phyloP scores from a whole-genome alignment of 805 yeast genomes.

The Zygoascus flipseniorum region DNA sequence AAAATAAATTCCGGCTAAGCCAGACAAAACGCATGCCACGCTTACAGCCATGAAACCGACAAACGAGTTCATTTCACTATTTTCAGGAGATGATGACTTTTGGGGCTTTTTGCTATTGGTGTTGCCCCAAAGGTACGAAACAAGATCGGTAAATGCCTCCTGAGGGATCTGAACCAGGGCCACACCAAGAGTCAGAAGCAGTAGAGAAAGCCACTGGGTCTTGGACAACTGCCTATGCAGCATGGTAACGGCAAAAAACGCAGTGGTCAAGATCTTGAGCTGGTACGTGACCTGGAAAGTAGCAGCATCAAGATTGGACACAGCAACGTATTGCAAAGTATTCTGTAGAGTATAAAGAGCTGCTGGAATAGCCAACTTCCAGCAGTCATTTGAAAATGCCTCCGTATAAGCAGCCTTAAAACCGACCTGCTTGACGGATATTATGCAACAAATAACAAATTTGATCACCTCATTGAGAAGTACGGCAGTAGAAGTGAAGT shows the following conservation, averaged over 20 bases:
- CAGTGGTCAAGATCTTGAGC: conserved; percentile 36
- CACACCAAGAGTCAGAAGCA: conserved; percentile 32
- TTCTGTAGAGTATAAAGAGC: conserved; percentile 34
- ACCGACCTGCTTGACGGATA: conserved; percentile 22
- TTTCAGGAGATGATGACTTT: not conserved
- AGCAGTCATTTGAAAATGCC: conserved; percentile 30
- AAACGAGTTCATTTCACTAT: conserved; percentile 19
- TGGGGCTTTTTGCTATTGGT: not conserved
- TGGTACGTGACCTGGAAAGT: conserved; percentile 38
- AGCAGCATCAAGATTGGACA: conserved; percentile 35
- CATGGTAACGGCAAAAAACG: conserved; percentile 33
- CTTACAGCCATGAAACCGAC: conserved; percentile 31
- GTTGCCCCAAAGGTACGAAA: not conserved
- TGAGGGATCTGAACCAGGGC: conserved; percentile 34
- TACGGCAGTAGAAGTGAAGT: conserved; percentile 35
- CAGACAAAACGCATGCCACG: conserved; percentile 31
- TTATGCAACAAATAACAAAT: conserved; percentile 24
- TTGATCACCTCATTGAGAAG: conserved; percentile 33
- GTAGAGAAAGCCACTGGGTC: conserved; percentile 31
- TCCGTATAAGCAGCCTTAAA: conserved; percentile 19
- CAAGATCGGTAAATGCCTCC: conserved; percentile 17
- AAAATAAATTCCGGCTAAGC: conserved; percentile 37
- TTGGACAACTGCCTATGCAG: conserved; percentile 27
- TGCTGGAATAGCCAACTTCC: conserved; percentile 36
- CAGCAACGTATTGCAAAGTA: conserved; percentile 34